phyloP scores from a whole-genome alignment of 306 rosid species.

The Vigna angularis region DNA sequence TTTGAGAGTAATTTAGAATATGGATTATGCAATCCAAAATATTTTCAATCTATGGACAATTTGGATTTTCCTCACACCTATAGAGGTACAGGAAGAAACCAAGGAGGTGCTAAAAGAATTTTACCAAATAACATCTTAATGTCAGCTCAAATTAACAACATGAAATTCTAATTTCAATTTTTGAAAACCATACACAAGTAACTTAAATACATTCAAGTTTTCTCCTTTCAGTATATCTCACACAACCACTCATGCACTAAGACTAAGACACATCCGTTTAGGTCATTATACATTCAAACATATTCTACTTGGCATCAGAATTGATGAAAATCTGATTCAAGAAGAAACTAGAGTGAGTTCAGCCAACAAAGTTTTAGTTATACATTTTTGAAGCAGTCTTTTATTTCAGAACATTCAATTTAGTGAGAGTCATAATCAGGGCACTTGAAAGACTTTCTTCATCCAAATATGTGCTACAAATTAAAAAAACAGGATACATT shows the following conservation, averaged over 20 bases:
- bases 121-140: not conserved
- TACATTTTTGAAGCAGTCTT: slow-evolving; percentile 39
- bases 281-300: slow-evolving; percentile 13
- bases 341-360: slow-evolving; percentile 23
- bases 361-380: slow-evolving; percentile 37
- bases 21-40: too few relatives aligned
- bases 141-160: not conserved
- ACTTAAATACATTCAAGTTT: not conserved
- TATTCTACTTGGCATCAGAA: slow-evolving; percentile 11
- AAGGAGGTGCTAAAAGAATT: not conserved
- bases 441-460: slow-evolving; percentile 36
- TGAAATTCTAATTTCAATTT: not conserved
- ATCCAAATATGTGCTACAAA: slow-evolving; percentile 44
- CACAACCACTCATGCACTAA: not conserved
- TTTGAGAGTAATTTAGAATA: too few relatives aligned
- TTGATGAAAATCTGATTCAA: slow-evolving; percentile 20
- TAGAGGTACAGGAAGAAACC: too few relatives aligned
- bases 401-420: slow-evolving; percentile 38
- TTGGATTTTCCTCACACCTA: too few relatives aligned
- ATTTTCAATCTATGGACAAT: too few relatives aligned
- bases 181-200: not conserved
- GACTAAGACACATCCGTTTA: not conserved
- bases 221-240: not conserved
- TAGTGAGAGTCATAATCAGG: slow-evolving; percentile 1
- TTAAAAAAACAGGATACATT: slow-evolving; percentile 40